Conservation (phyloP, 768 basidiomycete genomes). For the Xerocomus brunneocitrinus region DNA sequence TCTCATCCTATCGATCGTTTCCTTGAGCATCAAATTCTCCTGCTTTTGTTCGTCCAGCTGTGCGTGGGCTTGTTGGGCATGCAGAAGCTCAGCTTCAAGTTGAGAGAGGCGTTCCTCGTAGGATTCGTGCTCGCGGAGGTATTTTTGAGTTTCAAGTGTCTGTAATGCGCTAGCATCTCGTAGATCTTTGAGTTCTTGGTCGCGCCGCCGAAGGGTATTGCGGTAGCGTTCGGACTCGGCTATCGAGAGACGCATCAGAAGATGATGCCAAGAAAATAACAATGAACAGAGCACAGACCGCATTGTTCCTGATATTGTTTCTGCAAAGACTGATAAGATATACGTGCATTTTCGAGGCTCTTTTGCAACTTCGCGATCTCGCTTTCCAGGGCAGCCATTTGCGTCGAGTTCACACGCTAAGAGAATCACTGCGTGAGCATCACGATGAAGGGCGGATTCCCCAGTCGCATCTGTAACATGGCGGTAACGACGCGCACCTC, state of each 20-base stretch:
- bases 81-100: slow-evolving; percentile 67
- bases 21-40: slow-evolving; percentile 88
- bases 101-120: slow-evolving; percentile 67
- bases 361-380: slow-evolving; percentile 77
- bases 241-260: slow-evolving; percentile 21
- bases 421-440: slow-evolving; percentile 9
- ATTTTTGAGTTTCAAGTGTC: slow-evolving; percentile 63
- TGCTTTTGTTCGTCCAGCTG: slow-evolving; percentile 91
- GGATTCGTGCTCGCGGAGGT: slow-evolving; percentile 58
- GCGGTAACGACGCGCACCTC: slow-evolving; percentile 49
- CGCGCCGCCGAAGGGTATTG: slow-evolving; percentile 66
- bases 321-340: slow-evolving; percentile 72
- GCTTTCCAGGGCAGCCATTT: slow-evolving; percentile 68
- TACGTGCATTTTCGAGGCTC: slow-evolving; percentile 65
- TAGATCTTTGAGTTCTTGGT: slow-evolving; percentile 63
- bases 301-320: slow-evolving; percentile 89
- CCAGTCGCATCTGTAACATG: slow-evolving; percentile 3
- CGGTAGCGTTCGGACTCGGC: slow-evolving; percentile 78
- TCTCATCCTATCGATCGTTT: slow-evolving; percentile 92
- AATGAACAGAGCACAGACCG: slow-evolving; percentile 41
- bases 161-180: slow-evolving; percentile 59
- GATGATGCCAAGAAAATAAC: background rate
- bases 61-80: slow-evolving; percentile 67
- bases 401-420: slow-evolving; percentile 59
- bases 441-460: background rate